phyloP scores from a whole-genome alignment of 352 stramenopile genomes.

The Phytophthora cryptogea region DNA sequence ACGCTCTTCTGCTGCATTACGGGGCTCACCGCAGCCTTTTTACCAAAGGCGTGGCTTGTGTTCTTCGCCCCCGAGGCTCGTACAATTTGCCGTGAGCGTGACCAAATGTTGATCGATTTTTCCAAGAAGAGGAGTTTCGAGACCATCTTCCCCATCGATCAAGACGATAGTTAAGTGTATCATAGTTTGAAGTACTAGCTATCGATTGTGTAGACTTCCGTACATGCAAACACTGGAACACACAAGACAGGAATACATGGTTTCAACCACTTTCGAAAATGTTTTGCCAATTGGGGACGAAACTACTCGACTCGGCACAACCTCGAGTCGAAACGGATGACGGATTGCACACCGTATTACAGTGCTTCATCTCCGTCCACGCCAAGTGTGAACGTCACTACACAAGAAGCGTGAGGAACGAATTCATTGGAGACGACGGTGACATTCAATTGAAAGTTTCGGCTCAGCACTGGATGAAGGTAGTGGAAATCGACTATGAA shows the following conservation, averaged over 20 bases:
- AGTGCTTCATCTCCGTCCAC: conserved; percentile 1
- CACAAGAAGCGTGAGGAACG: neutral
- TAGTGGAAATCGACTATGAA: conserved; percentile 17
- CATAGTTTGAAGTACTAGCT: neutral
- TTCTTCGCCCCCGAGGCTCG: conserved; percentile 44
- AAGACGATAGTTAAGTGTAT: conserved; percentile 17
- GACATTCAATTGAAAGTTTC: neutral
- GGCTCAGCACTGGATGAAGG: conserved; percentile 9
- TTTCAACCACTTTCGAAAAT: neutral
- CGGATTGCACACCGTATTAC: conserved; percentile 4
- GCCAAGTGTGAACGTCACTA: neutral
- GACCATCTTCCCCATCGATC: conserved; percentile 48
- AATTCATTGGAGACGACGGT: neutral
- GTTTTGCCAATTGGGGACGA: conserved; percentile 4
- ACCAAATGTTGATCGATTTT: conserved; percentile 35
- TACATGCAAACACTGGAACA: neutral
- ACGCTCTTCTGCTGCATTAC: conserved; percentile 38
- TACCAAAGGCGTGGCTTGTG: conserved; percentile 37
- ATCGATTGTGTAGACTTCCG: neutral
- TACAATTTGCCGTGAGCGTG: conserved; percentile 57
- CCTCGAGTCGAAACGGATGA: conserved; percentile 15
- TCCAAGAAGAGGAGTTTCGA: conserved; percentile 32
- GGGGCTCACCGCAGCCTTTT: conserved; percentile 37
- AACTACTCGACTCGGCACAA: conserved; percentile 3
- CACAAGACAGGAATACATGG: conserved; percentile 18